A percentile compares a stretch with the other conserved stretches of the same genome.
phyloP scores from a whole-genome alignment of 352 stramenopile genomes.

The Globisporangium orthogonon region DNA sequence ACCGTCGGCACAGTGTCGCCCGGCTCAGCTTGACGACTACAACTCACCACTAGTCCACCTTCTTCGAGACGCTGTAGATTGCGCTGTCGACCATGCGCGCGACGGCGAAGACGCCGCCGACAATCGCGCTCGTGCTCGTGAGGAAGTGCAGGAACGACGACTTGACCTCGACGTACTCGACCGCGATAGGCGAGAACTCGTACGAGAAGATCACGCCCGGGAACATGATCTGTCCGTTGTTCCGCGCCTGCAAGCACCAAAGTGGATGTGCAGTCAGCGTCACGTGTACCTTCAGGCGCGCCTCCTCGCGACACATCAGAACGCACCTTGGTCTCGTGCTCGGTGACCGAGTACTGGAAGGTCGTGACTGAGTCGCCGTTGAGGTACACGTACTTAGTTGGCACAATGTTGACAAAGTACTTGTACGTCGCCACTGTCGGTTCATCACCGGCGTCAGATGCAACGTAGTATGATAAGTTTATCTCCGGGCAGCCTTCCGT shows the following conservation, averaged over 20 bases:
- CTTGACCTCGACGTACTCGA: slow-evolving; percentile 86
- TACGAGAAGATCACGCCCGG: slow-evolving; percentile 86
- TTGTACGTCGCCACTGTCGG: slow-evolving; percentile 80
- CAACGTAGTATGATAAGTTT: too few species aligned
- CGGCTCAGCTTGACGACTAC: neutral
- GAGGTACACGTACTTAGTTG: slow-evolving; percentile 79
- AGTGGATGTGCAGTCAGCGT: neutral
- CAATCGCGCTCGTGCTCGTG: slow-evolving; percentile 83
- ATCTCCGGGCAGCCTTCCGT: neutral
- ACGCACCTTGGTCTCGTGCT: slow-evolving; percentile 54
- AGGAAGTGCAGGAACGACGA: slow-evolving; percentile 81
- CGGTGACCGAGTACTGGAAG: slow-evolving; percentile 87
- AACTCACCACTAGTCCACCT: slow-evolving; percentile 53
- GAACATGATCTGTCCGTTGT: slow-evolving; percentile 59
- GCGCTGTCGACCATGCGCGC: slow-evolving; percentile 81
- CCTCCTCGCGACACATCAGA: neutral
- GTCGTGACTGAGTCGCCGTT: slow-evolving; percentile 59
- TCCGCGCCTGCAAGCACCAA: slow-evolving; percentile 14
- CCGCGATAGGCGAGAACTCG: slow-evolving; percentile 86
- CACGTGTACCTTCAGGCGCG: neutral
- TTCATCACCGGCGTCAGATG: too few species aligned
- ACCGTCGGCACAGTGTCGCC: too few species aligned
- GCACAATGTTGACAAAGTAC: slow-evolving; percentile 85
- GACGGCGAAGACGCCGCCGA: slow-evolving; percentile 83
- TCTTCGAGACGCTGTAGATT: slow-evolving; percentile 88